These are phyloP conservation scores for Aspergillus diversus DNA, from an alignment of 495 filamentous ascomycete genomes.

Conservation along the genomic window DNA sequence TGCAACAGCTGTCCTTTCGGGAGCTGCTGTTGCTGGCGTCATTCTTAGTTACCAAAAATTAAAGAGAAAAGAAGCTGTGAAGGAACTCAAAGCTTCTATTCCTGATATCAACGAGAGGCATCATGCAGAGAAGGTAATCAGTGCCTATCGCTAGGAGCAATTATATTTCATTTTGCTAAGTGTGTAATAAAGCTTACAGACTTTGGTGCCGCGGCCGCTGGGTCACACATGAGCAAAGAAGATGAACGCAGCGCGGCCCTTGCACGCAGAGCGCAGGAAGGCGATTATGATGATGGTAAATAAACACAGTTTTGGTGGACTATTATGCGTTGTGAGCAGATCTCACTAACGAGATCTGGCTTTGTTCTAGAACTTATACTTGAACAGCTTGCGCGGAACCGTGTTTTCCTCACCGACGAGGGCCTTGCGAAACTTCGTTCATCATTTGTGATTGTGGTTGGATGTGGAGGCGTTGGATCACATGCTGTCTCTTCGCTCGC, in stretches of 20 bases:
- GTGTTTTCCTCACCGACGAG: slow-evolving; percentile 83
- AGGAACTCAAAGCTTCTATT: slow-evolving; percentile 74
- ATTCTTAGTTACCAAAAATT: slow-evolving; percentile 75
- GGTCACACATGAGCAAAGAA: slow-evolving; percentile 64
- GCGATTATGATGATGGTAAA: slow-evolving; percentile 88
- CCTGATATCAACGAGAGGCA: slow-evolving; percentile 55
- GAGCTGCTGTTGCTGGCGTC: slow-evolving; percentile 69
- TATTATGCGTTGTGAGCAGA: background rate
- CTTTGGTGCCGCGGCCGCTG: slow-evolving; percentile 66
- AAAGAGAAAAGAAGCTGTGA: slow-evolving; percentile 61
- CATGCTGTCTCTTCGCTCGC: slow-evolving; percentile 86
- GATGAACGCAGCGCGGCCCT: slow-evolving; percentile 76
- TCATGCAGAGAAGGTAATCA: slow-evolving; percentile 42
- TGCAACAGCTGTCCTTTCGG: slow-evolving; percentile 75
- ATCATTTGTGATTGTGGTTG: slow-evolving; percentile 86
- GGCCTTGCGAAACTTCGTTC: slow-evolving; percentile 78
- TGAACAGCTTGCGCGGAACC: slow-evolving; percentile 94
- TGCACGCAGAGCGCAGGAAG: slow-evolving; percentile 77
- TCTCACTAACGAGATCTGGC: slow-evolving; percentile 21
- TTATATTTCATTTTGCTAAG: background rate
- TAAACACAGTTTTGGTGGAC: background rate
- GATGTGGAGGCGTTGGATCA: slow-evolving; percentile 92
- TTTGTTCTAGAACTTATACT: slow-evolving; percentile 72
- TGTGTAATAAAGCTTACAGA: slow-evolving; percentile 66
- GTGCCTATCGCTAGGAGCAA: background rate